Evolutionary conservation across 345 rosid genomes (phyloP).

Genomic region (Eucalyptus virginea): DNA sequence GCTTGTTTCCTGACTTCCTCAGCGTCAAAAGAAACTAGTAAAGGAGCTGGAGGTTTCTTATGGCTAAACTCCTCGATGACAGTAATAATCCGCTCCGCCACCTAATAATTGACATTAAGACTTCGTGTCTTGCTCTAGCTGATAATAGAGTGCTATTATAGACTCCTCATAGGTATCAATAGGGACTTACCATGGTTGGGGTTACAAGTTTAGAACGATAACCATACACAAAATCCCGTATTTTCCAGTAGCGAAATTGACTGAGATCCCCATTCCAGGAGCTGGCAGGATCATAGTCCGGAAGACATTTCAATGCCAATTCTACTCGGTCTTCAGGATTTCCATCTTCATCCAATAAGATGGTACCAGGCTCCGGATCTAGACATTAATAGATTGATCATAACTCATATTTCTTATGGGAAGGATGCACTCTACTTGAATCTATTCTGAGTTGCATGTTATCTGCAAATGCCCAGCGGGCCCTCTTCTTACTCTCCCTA

Average conservation of each 20-base stretch:
- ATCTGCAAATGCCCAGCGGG: neutral
- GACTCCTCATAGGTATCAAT: neutral
- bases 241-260: conserved; percentile 69
- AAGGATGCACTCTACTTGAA: neutral
- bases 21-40: conserved; percentile 44
- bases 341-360: conserved; percentile 39
- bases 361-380: conserved; percentile 50
- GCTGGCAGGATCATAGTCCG: conserved; percentile 40
- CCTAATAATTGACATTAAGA: conserved; percentile 24
- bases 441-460: neutral
- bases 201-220: conserved; percentile 67
- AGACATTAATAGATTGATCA: neutral
- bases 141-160: neutral
- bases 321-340: conserved; percentile 59
- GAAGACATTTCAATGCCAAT: conserved; percentile 62
- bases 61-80: conserved; percentile 40
- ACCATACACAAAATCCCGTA: conserved; percentile 78
- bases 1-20: conserved; percentile 68
- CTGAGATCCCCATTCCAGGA: conserved; percentile 13
- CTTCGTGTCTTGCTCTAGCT: neutral
- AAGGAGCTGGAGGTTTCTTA: conserved; percentile 52
- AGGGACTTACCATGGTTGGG: conserved; percentile 46
- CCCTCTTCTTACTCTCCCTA: neutral
- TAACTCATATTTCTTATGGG: neutral
- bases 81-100: conserved; percentile 48